Conservation (phyloP, 1,284 basidiomycete genomes). For the Apiotrichum gamsii region DNA sequence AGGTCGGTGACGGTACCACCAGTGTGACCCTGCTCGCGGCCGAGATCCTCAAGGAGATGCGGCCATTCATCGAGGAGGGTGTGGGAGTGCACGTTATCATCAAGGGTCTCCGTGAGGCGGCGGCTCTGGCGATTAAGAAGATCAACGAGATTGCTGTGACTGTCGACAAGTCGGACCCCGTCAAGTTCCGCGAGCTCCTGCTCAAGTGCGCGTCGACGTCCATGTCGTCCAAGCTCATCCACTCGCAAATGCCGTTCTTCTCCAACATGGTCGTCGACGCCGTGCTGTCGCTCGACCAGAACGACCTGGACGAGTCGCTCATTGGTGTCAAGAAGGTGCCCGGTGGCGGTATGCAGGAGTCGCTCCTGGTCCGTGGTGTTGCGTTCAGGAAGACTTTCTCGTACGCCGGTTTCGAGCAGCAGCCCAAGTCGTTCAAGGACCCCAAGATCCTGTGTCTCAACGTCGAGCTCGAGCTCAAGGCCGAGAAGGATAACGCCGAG, state of each 20-base stretch:
- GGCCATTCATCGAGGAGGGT: conserved; percentile 90
- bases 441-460: conserved; percentile 92
- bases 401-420: conserved; percentile 98
- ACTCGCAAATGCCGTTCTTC: conserved; percentile 98
- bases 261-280: conserved; percentile 98
- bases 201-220: conserved; percentile 96
- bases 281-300: conserved; percentile 83
- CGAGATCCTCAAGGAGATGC: conserved; percentile 89
- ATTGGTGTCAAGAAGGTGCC: conserved; percentile 99
- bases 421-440: conserved; percentile 86
- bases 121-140: conserved; percentile 74
- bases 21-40: conserved; percentile 90
- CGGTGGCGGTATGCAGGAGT: conserved; percentile 98
- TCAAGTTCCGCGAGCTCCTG: conserved; percentile 84
- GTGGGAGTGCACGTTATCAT: conserved; percentile 97
- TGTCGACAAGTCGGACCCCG: conserved; percentile 83
- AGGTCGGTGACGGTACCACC: conserved; percentile 97
- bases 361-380: conserved; percentile 78
- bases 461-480: conserved; percentile 97
- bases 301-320: conserved; percentile 89
- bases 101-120: conserved; percentile 88
- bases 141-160: conserved; percentile 85
- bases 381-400: conserved; percentile 99
- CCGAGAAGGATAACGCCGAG: conserved; percentile 99
- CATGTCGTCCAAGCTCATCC: conserved; percentile 99